Percentiles rank a stretch among this genome's conserved stretches.
Conservation (phyloP, 805 yeast species). For the Grigorovia humatica region DNA sequence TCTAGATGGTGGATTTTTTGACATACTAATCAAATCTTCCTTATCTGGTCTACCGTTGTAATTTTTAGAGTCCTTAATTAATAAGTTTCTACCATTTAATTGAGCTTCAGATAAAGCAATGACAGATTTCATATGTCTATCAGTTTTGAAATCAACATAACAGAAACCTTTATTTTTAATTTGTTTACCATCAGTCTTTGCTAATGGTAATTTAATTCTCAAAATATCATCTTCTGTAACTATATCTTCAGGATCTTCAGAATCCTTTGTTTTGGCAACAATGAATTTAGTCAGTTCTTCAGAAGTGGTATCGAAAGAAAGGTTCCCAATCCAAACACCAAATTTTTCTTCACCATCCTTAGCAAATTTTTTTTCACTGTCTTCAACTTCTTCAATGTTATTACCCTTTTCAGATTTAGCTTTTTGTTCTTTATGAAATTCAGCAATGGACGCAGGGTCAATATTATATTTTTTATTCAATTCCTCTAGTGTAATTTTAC, state of each 20-base stretch:
- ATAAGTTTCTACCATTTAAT: slow-evolving; percentile 73
- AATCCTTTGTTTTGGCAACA: slow-evolving; percentile 42
- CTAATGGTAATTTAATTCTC: slow-evolving; percentile 72
- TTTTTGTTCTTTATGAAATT: slow-evolving; percentile 31
- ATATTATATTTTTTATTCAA: slow-evolving; percentile 34
- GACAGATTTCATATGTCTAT: slow-evolving; percentile 50
- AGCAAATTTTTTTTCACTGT: slow-evolving; percentile 27
- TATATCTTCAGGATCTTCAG: slow-evolving; percentile 27
- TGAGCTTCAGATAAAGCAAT: slow-evolving; percentile 58
- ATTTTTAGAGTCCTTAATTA: slow-evolving; percentile 72
- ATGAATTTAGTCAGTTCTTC: slow-evolving; percentile 64
- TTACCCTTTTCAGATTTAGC: slow-evolving; percentile 13
- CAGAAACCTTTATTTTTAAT: slow-evolving; percentile 70
- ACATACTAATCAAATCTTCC: slow-evolving; percentile 35
- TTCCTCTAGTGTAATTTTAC: slow-evolving; percentile 52
- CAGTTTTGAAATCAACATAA: slow-evolving; percentile 66
- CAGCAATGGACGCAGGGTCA: slow-evolving; percentile 29
- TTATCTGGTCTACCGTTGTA: slow-evolving; percentile 81
- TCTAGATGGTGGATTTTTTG: slow-evolving; percentile 80
- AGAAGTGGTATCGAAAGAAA: slow-evolving; percentile 71
- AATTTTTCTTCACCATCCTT: slow-evolving; percentile 30
- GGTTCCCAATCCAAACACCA: slow-evolving; percentile 93
- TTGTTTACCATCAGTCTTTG: slow-evolving; percentile 45
- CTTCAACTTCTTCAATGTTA: slow-evolving; percentile 14
- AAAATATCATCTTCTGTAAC: slow-evolving; percentile 52